Evolutionary conservation across 768 basidiomycete genomes (phyloP).

Genomic region (Serendipita vermifera): DNA sequence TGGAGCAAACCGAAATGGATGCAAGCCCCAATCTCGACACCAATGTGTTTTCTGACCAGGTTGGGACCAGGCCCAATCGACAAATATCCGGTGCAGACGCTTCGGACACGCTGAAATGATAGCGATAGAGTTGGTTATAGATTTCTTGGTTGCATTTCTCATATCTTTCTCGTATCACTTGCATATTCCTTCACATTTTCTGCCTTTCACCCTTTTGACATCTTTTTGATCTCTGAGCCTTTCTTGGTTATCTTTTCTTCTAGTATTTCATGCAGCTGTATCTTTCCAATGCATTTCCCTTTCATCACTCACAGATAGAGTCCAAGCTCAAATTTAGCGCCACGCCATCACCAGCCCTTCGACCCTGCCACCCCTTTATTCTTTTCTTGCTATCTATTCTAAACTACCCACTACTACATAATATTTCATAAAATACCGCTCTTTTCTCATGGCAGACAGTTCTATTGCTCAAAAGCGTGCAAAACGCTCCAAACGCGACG

Average conservation of each 20-base stretch:
- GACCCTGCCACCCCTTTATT: too few species aligned
- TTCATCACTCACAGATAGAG: too few species aligned
- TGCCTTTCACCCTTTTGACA: too few species aligned
- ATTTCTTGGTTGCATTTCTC: not conserved
- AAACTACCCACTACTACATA: not conserved
- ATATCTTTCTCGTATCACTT: not conserved
- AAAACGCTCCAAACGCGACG: constrained; percentile 1
- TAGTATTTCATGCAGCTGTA: too few species aligned
- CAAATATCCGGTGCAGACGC: constrained; percentile 2
- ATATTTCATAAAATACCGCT: not conserved
- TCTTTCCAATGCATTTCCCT: too few species aligned
- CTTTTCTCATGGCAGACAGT: not conserved
- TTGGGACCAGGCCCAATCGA: not conserved
- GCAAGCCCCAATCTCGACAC: too few species aligned
- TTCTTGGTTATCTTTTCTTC: not conserved
- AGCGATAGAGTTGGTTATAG: not conserved
- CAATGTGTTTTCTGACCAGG: not conserved
- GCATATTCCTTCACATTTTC: not conserved
- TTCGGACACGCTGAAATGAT: constrained; percentile 1
- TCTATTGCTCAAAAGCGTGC: not conserved
- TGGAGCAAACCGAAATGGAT: constrained; percentile 8
- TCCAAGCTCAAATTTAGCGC: too few species aligned
- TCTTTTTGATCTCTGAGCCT: not conserved
- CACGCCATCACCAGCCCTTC: too few species aligned
- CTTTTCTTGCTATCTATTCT: not conserved